A percentile compares a stretch with the other conserved stretches of the same genome.
These are phyloP conservation scores for Cardamine chenopodiifolia DNA, from an alignment of 345 rosid species.

Conservation along the genomic window DNA sequence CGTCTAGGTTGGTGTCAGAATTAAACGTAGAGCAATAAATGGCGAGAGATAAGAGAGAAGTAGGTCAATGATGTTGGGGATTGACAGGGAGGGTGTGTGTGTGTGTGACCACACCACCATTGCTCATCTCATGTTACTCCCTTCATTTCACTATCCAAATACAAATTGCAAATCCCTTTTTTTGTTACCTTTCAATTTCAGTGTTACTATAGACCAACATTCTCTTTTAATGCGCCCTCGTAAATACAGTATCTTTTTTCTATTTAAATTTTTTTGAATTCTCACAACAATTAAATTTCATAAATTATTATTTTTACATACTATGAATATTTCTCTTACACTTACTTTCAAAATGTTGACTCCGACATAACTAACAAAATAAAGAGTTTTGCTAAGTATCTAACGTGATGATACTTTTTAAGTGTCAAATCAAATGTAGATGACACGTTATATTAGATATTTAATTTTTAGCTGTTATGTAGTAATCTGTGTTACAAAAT, in stretches of 20 bases:
- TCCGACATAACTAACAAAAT: neutral
- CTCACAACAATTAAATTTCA: neutral
- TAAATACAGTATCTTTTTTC: neutral
- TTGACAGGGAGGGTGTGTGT: slow-evolving; percentile 39
- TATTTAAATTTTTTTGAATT: neutral
- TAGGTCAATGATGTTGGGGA: slow-evolving; percentile 40
- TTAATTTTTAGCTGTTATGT: neutral
- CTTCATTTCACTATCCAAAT: slow-evolving; percentile 19
- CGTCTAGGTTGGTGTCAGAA: slow-evolving; percentile 34
- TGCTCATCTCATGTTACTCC: slow-evolving; percentile 30
- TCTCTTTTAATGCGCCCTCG: slow-evolving; percentile 35
- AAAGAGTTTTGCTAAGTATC: neutral
- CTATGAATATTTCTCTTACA: neutral
- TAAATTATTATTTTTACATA: neutral
- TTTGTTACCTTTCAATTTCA: slow-evolving; percentile 28
- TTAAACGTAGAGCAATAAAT: slow-evolving; percentile 38
- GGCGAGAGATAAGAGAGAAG: slow-evolving; percentile 36
- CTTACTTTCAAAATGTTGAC: neutral
- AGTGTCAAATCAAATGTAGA: slow-evolving; percentile 25
- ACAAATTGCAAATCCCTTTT: slow-evolving; percentile 25
- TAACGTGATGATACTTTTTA: neutral
- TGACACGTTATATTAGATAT: slow-evolving; percentile 7
- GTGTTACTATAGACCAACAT: slow-evolving; percentile 28
- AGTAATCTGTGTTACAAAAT: neutral
- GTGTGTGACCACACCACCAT: slow-evolving; percentile 40